Conservation (phyloP, 2,329 filamentous ascomycete species). For the Penicillium sp. region DNA sequence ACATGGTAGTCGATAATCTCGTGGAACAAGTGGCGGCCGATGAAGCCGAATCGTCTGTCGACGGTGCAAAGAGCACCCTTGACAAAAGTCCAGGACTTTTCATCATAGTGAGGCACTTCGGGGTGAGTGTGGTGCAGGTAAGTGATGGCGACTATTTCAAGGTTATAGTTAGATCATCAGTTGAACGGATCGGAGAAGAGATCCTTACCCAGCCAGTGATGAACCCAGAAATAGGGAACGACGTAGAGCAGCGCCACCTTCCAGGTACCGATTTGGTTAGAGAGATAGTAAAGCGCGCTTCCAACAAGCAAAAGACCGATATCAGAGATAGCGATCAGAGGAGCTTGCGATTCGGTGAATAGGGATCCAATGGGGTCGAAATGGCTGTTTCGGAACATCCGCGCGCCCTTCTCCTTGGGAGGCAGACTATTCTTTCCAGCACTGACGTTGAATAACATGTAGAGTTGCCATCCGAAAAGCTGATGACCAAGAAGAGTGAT, state of each 20-base stretch:
- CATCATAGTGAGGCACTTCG: conserved; percentile 54
- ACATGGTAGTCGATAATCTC: conserved; percentile 62
- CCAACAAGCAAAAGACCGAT: conserved; percentile 53
- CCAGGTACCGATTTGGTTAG: conserved; percentile 51
- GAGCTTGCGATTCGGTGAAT: conserved; percentile 55
- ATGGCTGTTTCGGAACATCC: conserved; percentile 43
- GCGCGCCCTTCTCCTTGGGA: conserved; percentile 9
- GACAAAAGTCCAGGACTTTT: conserved; percentile 56
- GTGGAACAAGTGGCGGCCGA: conserved; percentile 61
- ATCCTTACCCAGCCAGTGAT: conserved; percentile 63
- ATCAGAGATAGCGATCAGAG: conserved; percentile 56
- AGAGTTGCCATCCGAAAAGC: conserved; percentile 60
- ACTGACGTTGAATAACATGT: conserved; percentile 57
- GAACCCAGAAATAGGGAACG: conserved; percentile 63
- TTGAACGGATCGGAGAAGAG: background rate
- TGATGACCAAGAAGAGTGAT: conserved; percentile 55
- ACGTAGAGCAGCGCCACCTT: conserved; percentile 58
- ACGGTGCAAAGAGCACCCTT: conserved; percentile 59
- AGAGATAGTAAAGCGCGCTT: conserved; percentile 50
- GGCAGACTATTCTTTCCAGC: conserved; percentile 35
- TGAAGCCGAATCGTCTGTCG: conserved; percentile 60
- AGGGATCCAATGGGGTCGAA: conserved; percentile 59
- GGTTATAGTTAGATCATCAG: conserved; percentile 4
- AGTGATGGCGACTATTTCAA: conserved; percentile 59
- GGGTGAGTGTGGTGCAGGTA: conserved; percentile 68